phyloP scores from a whole-genome alignment of 306 rosid genomes.

The Sindora glabra region DNA sequence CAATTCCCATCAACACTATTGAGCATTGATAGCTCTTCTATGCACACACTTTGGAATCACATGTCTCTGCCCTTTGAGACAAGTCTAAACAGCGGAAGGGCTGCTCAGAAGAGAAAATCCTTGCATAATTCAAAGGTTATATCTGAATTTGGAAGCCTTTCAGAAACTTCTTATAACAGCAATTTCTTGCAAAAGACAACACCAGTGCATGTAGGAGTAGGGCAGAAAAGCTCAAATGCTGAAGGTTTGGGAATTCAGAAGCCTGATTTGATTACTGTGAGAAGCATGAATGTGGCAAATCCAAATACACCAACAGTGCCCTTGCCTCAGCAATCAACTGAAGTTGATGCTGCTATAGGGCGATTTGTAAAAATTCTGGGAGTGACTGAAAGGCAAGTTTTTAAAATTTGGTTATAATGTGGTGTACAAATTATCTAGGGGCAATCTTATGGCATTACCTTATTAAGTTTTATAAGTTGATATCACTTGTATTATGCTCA shows the following conservation, averaged over 20 bases:
- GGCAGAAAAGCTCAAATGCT: background rate
- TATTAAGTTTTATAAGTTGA: background rate
- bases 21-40: background rate
- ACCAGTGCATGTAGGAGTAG: background rate
- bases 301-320: background rate
- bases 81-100: background rate
- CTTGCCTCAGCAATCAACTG: background rate
- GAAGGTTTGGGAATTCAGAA: constrained; percentile 4
- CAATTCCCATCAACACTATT: background rate
- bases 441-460: background rate
- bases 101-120: constrained; percentile 2
- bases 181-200: constrained; percentile 2
- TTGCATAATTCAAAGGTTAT: background rate
- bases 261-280: background rate
- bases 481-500: background rate
- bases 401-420: background rate
- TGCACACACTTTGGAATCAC: background rate
- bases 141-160: background rate
- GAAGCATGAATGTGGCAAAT: background rate
- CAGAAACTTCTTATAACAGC: constrained; percentile 2
- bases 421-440: background rate
- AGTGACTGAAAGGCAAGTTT: constrained; percentile 18
- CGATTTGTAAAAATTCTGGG: constrained; percentile 14
- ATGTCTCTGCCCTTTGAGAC: background rate
- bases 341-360: background rate